Conservation (phyloP, 345 rosid species). For the Hypericum perforatum region DNA sequence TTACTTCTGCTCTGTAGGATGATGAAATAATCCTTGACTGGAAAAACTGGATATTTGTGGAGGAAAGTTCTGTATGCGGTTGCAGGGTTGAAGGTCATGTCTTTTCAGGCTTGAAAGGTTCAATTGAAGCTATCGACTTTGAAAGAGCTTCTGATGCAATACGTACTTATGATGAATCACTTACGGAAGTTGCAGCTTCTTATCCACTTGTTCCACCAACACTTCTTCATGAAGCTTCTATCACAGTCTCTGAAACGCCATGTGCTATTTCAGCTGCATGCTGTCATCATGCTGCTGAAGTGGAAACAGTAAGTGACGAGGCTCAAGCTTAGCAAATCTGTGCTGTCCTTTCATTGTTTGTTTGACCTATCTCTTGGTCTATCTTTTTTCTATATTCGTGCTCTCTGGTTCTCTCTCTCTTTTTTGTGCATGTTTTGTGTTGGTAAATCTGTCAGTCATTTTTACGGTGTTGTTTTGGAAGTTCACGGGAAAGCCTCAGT, state of each 20-base stretch:
- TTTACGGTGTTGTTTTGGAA: neutral
- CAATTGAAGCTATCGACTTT: constrained; percentile 28
- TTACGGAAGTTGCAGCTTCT: constrained; percentile 18
- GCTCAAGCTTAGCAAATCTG: too few relatives aligned
- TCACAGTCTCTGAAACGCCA: constrained; percentile 15
- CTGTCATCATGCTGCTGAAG: constrained; percentile 20
- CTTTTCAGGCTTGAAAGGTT: constrained; percentile 25
- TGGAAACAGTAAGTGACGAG: constrained; percentile 23
- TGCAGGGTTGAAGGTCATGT: constrained; percentile 14
- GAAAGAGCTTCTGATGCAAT: constrained; percentile 21
- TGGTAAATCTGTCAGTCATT: neutral
- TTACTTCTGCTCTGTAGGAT: constrained; percentile 31
- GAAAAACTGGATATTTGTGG: constrained; percentile 56
- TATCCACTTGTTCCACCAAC: constrained; percentile 21
- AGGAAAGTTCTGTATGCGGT: constrained; percentile 18
- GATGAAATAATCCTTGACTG: constrained; percentile 48
- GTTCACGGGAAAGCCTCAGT: constrained; percentile 1
- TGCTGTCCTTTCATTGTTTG: too few relatives aligned
- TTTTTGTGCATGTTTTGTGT: neutral
- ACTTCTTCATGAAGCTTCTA: constrained; percentile 20
- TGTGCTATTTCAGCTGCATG: constrained; percentile 24
- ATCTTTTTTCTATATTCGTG: neutral
- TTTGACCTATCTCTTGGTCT: neutral
- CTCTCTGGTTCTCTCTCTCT: neutral
- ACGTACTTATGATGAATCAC: constrained; percentile 14